Evolutionary conservation across 2,329 filamentous ascomycete genomes (phyloP).

Genomic region (Aphanocladium album): DNA sequence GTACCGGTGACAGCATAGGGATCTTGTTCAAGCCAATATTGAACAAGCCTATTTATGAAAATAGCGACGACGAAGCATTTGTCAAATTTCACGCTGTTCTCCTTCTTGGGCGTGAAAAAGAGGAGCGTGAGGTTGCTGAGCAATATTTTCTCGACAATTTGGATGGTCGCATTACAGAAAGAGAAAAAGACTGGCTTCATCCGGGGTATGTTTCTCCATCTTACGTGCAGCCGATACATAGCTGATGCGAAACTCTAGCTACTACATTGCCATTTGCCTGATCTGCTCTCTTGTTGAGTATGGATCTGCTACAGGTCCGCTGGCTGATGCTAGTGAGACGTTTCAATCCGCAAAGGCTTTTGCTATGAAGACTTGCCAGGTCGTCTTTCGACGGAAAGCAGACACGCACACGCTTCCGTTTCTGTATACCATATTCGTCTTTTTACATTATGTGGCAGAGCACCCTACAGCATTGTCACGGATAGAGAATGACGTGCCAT

Average conservation of each 20-base stretch:
- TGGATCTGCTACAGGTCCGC: constrained; percentile 37
- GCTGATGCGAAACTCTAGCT: neutral
- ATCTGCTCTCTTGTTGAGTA: constrained; percentile 30
- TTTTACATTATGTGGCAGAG: constrained; percentile 44
- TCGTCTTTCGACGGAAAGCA: constrained; percentile 46
- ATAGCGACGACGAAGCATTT: constrained; percentile 50
- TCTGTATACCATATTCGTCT: constrained; percentile 57
- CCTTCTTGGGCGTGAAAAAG: constrained; percentile 47
- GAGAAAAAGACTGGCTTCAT: constrained; percentile 47
- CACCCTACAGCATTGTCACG: constrained; percentile 37
- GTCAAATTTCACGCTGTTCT: constrained; percentile 61
- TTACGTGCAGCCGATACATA: neutral
- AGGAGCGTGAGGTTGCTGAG: constrained; percentile 41
- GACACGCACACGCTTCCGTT: constrained; percentile 58
- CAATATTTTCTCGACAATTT: constrained; percentile 48
- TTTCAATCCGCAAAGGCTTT: constrained; percentile 37
- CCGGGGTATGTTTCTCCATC: constrained; percentile 31
- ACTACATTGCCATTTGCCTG: constrained; percentile 25
- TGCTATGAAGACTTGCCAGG: constrained; percentile 37
- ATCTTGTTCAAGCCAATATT: constrained; percentile 62
- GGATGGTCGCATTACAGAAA: constrained; percentile 50
- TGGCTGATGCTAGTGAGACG: too few species aligned
- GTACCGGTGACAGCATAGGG: constrained; percentile 64
- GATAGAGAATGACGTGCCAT: constrained; percentile 45
- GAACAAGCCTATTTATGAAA: constrained; percentile 28